A percentile compares a stretch with the other conserved stretches of the same genome.
phyloP scores from a whole-genome alignment of 306 rosid genomes.

The Castanospermum australe region DNA sequence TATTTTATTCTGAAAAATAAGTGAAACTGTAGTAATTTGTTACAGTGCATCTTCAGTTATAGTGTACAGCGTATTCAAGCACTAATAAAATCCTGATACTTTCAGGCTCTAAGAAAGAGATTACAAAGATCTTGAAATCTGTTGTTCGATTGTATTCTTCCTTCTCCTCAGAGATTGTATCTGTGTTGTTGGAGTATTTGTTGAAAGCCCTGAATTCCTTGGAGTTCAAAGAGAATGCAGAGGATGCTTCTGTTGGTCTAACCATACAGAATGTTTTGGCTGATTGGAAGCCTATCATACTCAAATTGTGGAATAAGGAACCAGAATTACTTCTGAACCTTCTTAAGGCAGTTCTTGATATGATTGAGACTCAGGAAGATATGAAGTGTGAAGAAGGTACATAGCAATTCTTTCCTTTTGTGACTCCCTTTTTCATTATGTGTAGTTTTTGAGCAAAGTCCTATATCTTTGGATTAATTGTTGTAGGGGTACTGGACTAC shows the following conservation, averaged over 20 bases:
- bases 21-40: neutral
- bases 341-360: constrained; percentile 66
- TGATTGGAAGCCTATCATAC: constrained; percentile 63
- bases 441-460: neutral
- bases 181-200: constrained; percentile 69
- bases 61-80: constrained; percentile 4
- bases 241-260: constrained; percentile 31
- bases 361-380: constrained; percentile 56
- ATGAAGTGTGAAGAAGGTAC: constrained; percentile 50
- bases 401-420: neutral
- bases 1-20: constrained; percentile 4
- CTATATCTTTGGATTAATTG: neutral
- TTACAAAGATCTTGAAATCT: constrained; percentile 51
- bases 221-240: constrained; percentile 36
- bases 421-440: neutral
- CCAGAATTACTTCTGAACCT: constrained; percentile 78
- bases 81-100: constrained; percentile 29
- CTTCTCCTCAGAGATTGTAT: constrained; percentile 74
- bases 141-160: constrained; percentile 67
- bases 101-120: constrained; percentile 72
- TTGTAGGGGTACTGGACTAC: constrained; percentile 4
- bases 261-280: constrained; percentile 39
- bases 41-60: neutral
- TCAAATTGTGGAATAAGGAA: constrained; percentile 59
- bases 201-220: constrained; percentile 49